These are phyloP conservation scores for Cladosporium sp. DNA, from an alignment of 2,329 filamentous ascomycete genomes.

Conservation along the genomic window DNA sequence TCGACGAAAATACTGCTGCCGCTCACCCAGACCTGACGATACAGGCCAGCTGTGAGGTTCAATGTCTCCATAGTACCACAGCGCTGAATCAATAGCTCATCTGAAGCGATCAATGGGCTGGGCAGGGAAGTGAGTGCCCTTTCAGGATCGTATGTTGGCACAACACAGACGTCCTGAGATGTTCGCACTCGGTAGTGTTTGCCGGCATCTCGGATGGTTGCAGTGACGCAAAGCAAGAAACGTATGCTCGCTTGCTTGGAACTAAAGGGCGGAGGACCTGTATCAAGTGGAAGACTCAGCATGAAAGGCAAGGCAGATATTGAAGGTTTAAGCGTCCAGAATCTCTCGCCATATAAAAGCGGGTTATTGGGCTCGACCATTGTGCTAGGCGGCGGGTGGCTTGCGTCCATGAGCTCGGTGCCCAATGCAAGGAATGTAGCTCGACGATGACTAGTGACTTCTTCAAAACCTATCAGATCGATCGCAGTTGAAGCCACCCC, in stretches of 20 bases:
- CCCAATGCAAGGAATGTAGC: slow-evolving; percentile 50
- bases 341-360: slow-evolving; percentile 34
- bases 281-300: slow-evolving; percentile 50
- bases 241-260: slow-evolving; percentile 50
- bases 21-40: slow-evolving; percentile 57
- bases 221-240: slow-evolving; percentile 46
- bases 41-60: slow-evolving; percentile 49
- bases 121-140: slow-evolving; percentile 52
- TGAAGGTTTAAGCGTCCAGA: slow-evolving; percentile 49
- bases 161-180: slow-evolving; percentile 47
- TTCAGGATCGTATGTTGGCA: slow-evolving; percentile 54
- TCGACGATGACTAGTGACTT: slow-evolving; percentile 43
- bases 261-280: slow-evolving; percentile 52
- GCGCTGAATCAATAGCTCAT: slow-evolving; percentile 42
- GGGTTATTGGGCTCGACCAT: slow-evolving; percentile 45
- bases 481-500: slow-evolving; percentile 48
- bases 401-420: slow-evolving; percentile 48
- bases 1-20: slow-evolving; percentile 53
- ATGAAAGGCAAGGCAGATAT: slow-evolving; percentile 47
- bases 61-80: slow-evolving; percentile 41
- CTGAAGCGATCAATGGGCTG: slow-evolving; percentile 48
- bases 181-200: slow-evolving; percentile 48
- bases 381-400: slow-evolving; percentile 47
- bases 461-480: slow-evolving; percentile 51
- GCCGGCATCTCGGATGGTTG: slow-evolving; percentile 45